Evolutionary conservation across 495 filamentous ascomycete species (phyloP).

Genomic region (Neurospora pannonica): DNA sequence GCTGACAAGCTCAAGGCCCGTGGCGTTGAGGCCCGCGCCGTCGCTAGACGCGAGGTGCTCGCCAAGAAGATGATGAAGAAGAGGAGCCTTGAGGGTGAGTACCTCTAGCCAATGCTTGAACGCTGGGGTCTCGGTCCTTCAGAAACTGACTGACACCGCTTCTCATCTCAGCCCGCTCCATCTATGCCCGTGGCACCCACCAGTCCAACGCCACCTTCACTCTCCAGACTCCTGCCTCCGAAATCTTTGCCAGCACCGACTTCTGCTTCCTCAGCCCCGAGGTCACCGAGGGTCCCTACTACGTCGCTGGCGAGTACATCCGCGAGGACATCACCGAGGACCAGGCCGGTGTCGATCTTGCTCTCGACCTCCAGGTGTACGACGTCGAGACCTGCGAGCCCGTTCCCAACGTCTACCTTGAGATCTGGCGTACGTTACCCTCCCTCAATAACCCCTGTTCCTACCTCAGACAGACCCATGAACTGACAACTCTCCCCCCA

Average conservation of each 20-base stretch:
- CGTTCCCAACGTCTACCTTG: slow-evolving; percentile 45
- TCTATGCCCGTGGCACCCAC: not conserved
- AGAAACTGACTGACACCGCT: slow-evolving; percentile 4
- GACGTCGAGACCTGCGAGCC: slow-evolving; percentile 51
- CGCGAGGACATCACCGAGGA: slow-evolving; percentile 46
- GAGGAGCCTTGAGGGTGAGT: slow-evolving; percentile 9
- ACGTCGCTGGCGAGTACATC: slow-evolving; percentile 37
- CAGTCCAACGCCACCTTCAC: not conserved
- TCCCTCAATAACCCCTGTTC: not conserved
- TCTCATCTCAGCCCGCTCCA: not conserved
- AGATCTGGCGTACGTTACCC: slow-evolving; percentile 41
- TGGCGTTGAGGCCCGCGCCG: slow-evolving; percentile 34
- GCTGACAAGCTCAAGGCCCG: slow-evolving; percentile 40
- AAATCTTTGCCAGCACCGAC: slow-evolving; percentile 41
- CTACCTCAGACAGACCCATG: not conserved
- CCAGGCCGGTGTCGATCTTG: slow-evolving; percentile 45
- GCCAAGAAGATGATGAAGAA: slow-evolving; percentile 13
- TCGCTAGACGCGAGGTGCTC: slow-evolving; percentile 33
- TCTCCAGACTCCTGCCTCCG: slow-evolving; percentile 3
- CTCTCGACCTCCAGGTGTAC: slow-evolving; percentile 52
- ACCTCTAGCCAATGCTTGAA: slow-evolving; percentile 8
- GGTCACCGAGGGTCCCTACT: slow-evolving; percentile 47
- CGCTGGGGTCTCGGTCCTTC: not conserved
- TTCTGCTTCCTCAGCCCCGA: slow-evolving; percentile 46
- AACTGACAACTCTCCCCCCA: not conserved